Evolutionary conservation across 345 rosid genomes (phyloP).

Genomic region (Orychophragmus violaceus): DNA sequence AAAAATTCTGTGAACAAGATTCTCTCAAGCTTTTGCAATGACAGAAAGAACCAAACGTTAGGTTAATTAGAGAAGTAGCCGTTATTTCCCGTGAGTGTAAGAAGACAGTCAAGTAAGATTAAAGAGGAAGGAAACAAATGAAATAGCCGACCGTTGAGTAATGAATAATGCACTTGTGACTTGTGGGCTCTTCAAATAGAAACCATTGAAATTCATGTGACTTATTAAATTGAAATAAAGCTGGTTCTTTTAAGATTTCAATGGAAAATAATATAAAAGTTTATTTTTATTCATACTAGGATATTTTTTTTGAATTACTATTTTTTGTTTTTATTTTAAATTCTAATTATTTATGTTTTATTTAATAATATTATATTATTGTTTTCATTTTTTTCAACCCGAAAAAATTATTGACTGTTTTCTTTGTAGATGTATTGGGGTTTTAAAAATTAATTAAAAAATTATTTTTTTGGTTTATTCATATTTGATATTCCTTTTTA

Average conservation of each 20-base stretch:
- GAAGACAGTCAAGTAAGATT: background rate
- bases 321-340: too few relatives aligned
- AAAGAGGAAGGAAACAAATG: background rate
- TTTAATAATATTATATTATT: too few relatives aligned
- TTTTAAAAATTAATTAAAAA: too few relatives aligned
- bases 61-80: slow-evolving; percentile 13
- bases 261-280: background rate
- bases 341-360: too few relatives aligned
- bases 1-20: slow-evolving; percentile 18
- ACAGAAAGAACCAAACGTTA: background rate
- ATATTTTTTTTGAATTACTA: too few relatives aligned
- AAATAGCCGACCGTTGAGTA: slow-evolving; percentile 15
- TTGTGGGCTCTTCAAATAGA: background rate
- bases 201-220: background rate
- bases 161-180: slow-evolving; percentile 5
- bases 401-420: too few relatives aligned
- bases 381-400: too few relatives aligned
- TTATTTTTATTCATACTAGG: too few relatives aligned
- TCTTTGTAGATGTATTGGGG: too few relatives aligned
- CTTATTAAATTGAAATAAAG: background rate
- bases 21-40: slow-evolving; percentile 4
- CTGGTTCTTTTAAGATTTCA: background rate
- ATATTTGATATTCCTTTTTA: too few relatives aligned
- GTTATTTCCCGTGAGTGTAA: slow-evolving; percentile 12
- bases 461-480: too few relatives aligned